Evolutionary conservation across 2,329 filamentous ascomycete genomes (phyloP), one percentile per base, ranked within the genome.

Genomic region (Sclerotinia borealis): DNA sequence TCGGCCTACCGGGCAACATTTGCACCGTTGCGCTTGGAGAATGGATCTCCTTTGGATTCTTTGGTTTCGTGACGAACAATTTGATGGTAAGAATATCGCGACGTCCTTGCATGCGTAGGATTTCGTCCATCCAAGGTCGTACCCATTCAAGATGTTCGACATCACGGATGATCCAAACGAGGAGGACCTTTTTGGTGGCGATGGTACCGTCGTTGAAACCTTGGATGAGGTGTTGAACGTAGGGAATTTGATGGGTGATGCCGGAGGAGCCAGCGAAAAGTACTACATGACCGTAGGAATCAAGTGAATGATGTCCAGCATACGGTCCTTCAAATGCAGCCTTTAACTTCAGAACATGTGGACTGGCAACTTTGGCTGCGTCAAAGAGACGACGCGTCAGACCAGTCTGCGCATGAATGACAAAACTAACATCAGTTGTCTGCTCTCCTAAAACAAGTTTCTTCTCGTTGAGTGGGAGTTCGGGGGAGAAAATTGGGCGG

Each of bases 171-270:
- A 96, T 88, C 95, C 95, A 98, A 65, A 97, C 85, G 9, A 98
- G 85, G 1, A 89, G 91, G 52, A 98, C 79, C 47, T 88, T 86
- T 59, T 92, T 88, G 4, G 91, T 92, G 5, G 93, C 92, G 43
- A 92, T 86, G 1, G 87, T 92, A 64, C 86, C 85, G 0, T 85
- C 79, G 61, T 85, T 85, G 75, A 84, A 89, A 4, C 89, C 89
- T 61, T 86, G 78, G 64, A 93, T 83, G 5, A 93, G 80, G 59
- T 95, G 88, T 62, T 87, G 88, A 10, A 97, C 83, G 75, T 96
- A 96, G 39, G 92, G 91, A 36, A 98, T 85, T 75, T 96, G 92
- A 75, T 98, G 93, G 1, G 93, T 96, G 77, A 99, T 98, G 66
- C 95, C 95, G 6, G 95, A 92, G 63, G 93, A 91, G 63, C 92